These are phyloP conservation scores for Monosporascus sp. DNA, from an alignment of 2,329 filamentous ascomycete genomes.

Conservation along the genomic window DNA sequence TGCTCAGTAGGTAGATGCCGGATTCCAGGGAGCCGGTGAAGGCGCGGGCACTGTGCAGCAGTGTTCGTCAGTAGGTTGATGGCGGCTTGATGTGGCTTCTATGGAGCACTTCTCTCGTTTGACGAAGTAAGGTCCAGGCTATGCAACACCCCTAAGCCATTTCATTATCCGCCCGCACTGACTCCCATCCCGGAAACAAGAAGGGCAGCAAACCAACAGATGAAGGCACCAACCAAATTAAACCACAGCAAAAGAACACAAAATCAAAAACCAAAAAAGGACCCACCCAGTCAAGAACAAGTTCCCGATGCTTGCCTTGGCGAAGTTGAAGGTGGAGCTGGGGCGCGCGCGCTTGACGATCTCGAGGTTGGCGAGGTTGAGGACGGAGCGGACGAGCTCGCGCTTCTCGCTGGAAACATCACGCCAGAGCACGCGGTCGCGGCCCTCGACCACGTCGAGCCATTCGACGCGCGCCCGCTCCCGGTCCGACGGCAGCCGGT, in stretches of 20 bases:
- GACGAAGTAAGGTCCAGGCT: too few species aligned
- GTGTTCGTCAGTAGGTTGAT: neutral
- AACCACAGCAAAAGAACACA: too few species aligned
- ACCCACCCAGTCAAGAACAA: slow-evolving; percentile 67
- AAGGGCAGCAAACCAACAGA: too few species aligned
- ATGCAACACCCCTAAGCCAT: too few species aligned
- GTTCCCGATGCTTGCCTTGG: slow-evolving; percentile 70
- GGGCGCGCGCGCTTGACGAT: slow-evolving; percentile 71
- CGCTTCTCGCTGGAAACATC: slow-evolving; percentile 65
- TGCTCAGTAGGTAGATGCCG: slow-evolving; percentile 82
- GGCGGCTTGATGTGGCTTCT: too few species aligned
- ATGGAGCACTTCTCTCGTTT: too few species aligned
- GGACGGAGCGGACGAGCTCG: slow-evolving; percentile 70
- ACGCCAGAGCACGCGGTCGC: slow-evolving; percentile 65
- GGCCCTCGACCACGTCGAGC: slow-evolving; percentile 82
- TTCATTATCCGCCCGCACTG: too few species aligned
- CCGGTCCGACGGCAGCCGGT: slow-evolving; percentile 64
- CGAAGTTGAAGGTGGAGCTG: slow-evolving; percentile 70
- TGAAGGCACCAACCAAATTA: too few species aligned
- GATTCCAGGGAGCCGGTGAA: slow-evolving; percentile 92
- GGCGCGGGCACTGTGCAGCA: slow-evolving; percentile 54
- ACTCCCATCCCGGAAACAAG: too few species aligned
- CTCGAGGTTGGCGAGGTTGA: slow-evolving; percentile 72
- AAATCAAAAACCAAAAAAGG: too few species aligned
- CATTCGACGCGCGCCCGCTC: slow-evolving; percentile 67